These are phyloP conservation scores for Plasmodium vivax DNA, from an alignment of 169 alveolate genomes.

Conservation along the genomic window DNA sequence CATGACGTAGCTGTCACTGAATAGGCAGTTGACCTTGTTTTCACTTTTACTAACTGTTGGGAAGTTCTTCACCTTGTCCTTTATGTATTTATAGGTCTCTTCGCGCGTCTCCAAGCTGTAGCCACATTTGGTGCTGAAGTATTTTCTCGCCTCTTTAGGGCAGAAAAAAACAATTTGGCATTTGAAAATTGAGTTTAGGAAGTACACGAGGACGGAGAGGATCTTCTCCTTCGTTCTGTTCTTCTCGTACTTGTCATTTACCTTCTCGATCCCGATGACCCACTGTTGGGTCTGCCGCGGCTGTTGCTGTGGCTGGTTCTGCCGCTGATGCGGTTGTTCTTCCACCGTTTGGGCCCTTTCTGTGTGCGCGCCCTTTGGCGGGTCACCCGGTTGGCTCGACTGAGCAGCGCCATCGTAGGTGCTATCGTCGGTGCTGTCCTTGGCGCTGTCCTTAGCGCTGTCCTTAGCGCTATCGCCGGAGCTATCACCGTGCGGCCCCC, in stretches of 20 bases:
- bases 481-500: neutral
- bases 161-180: slow-evolving; percentile 69
- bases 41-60: slow-evolving; percentile 36
- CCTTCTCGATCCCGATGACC: slow-evolving; percentile 72
- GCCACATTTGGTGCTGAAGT: slow-evolving; percentile 56
- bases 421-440: neutral
- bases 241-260: slow-evolving; percentile 69
- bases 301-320: neutral
- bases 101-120: slow-evolving; percentile 32
- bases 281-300: slow-evolving; percentile 2
- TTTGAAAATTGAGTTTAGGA: slow-evolving; percentile 50
- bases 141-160: slow-evolving; percentile 72
- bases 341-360: neutral
- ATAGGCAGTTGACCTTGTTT: slow-evolving; percentile 36
- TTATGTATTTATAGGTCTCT: slow-evolving; percentile 62
- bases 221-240: slow-evolving; percentile 63
- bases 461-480: neutral
- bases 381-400: neutral
- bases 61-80: slow-evolving; percentile 44
- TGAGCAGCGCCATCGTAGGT: neutral
- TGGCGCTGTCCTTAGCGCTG: too few relatives aligned
- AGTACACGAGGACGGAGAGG: slow-evolving; percentile 48
- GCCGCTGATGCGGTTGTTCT: neutral
- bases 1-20: slow-evolving; percentile 67
- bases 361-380: neutral